Conservation (phyloP, 129 eudicot species). For the Erigeron canadensis region DNA sequence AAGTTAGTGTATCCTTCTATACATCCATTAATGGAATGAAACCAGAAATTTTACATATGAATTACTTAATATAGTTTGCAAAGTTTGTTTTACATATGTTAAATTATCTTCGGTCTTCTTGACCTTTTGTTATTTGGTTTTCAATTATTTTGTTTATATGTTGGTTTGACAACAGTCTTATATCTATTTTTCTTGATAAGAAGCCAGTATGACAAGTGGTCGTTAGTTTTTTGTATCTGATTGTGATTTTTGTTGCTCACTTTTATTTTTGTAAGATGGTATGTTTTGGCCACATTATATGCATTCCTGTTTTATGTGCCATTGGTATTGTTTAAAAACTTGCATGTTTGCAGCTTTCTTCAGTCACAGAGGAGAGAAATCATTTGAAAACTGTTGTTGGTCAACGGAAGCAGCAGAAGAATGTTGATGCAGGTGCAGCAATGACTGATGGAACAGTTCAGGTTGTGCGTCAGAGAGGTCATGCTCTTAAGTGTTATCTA, state of each 20-base stretch:
- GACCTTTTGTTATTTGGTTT: not conserved
- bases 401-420: conserved; percentile 52
- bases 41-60: too few species aligned
- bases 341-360: conserved; percentile 58
- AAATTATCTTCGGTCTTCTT: conserved; percentile 11
- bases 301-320: conserved; percentile 11
- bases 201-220: conserved; percentile 12
- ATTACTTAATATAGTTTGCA: too few species aligned
- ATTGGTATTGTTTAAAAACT: not conserved
- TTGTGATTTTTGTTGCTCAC: conserved; percentile 3
- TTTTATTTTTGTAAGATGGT: not conserved
- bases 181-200: not conserved
- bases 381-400: conserved; percentile 44
- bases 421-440: conserved; percentile 49
- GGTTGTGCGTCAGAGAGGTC: conserved; percentile 38
- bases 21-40: too few species aligned
- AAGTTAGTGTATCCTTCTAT: not conserved
- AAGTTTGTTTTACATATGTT: conserved; percentile 56
- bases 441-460: conserved; percentile 39
- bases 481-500: not conserved
- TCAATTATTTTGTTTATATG: not conserved
- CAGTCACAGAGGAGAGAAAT: conserved; percentile 75
- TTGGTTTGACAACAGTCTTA: not conserved
- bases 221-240: conserved; percentile 10
- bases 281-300: not conserved